Conservation (phyloP, 148 eudicot species). For the Talinum fruticosum region DNA sequence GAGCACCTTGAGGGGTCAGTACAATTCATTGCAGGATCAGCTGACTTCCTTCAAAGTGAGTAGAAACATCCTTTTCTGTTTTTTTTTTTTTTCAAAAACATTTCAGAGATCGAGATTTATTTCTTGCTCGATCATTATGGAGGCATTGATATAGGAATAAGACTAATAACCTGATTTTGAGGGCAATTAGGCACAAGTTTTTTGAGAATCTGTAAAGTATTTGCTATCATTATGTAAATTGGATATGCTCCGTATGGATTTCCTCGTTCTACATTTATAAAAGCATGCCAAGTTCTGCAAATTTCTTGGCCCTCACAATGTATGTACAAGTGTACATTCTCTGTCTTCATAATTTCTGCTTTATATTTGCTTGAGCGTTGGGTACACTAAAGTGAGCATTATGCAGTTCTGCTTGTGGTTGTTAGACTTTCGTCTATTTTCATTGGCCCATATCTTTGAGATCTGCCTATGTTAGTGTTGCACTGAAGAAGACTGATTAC, state of each 20-base stretch:
- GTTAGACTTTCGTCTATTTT: background rate
- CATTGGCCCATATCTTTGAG: too few species aligned
- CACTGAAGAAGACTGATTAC: background rate
- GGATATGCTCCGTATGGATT: background rate
- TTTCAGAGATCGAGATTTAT: background rate
- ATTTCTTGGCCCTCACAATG: background rate
- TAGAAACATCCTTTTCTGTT: slow-evolving; percentile 1
- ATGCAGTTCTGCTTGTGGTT: background rate
- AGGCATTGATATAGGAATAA: background rate
- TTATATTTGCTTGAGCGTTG: background rate
- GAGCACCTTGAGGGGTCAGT: slow-evolving; percentile 73
- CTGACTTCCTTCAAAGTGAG: slow-evolving; percentile 62
- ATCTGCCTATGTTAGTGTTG: too few species aligned
- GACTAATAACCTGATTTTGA: background rate
- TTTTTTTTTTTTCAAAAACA: background rate
- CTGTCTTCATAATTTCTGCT: background rate
- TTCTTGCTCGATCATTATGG: background rate
- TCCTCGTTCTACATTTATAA: background rate
- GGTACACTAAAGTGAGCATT: background rate
- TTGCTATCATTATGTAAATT: background rate
- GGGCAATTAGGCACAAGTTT: background rate
- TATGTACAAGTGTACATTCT: background rate
- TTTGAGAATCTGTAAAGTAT: background rate
- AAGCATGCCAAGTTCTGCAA: background rate
- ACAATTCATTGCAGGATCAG: slow-evolving; percentile 76